Percentiles rank a stretch among this genome's conserved stretches.
Evolutionary conservation across 73 alveolate species (phyloP).

Genomic region (Effrenium voratum): DNA sequence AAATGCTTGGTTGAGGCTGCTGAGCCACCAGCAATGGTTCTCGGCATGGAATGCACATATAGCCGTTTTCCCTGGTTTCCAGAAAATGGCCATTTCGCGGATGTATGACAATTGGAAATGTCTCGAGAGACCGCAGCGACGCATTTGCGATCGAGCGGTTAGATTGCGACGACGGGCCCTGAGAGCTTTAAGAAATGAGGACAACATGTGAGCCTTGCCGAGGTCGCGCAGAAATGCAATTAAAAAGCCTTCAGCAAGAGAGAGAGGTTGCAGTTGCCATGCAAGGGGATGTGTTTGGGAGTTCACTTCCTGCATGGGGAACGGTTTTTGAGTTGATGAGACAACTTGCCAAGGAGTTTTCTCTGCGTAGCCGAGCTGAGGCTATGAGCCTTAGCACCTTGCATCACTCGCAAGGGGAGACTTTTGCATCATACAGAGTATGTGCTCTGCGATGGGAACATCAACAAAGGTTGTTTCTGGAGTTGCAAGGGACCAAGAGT

Average conservation of each 20-base stretch:
- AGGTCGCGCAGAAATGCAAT: conserved; percentile 6
- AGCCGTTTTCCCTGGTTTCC: conserved; percentile 3
- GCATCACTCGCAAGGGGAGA: neutral
- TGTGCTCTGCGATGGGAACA: neutral
- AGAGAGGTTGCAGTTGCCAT: conserved; percentile 8
- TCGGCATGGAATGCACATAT: neutral
- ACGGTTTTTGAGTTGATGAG: neutral
- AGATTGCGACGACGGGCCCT: neutral
- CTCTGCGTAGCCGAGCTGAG: neutral
- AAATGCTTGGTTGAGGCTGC: conserved; percentile 22
- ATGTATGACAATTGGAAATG: neutral
- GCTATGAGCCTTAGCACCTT: neutral
- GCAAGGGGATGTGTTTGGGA: neutral
- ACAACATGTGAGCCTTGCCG: neutral
- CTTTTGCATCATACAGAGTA: neutral
- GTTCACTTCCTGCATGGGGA: neutral
- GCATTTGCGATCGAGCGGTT: neutral
- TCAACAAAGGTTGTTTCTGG: neutral
- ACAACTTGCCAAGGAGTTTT: neutral
- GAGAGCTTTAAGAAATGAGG: neutral
- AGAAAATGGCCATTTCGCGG: neutral
- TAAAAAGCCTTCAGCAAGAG: conserved; percentile 16
- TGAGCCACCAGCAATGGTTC: neutral
- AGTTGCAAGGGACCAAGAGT: neutral
- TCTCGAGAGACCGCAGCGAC: neutral